These are phyloP conservation scores for Diutina scorzettiae DNA, from an alignment of 1,139 yeast species.

Conservation along the genomic window DNA sequence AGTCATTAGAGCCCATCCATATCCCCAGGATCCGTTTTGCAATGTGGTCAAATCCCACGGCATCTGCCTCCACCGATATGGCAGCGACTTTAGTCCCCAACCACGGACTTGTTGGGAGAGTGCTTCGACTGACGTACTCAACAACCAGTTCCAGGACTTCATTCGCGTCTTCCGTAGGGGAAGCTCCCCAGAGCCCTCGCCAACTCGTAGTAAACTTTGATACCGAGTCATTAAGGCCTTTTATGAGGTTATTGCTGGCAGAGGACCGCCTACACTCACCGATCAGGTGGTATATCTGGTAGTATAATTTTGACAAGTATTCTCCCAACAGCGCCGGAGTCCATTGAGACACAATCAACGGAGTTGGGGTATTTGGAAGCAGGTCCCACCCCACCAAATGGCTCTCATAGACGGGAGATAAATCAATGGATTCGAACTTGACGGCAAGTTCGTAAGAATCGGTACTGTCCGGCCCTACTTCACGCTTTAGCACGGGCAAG, in stretches of 20 bases:
- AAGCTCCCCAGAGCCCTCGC: constrained; percentile 2
- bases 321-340: not conserved
- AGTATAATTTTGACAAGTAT: not conserved
- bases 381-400: not conserved
- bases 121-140: not conserved
- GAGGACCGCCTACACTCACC: not conserved
- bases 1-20: not conserved
- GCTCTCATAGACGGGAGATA: not conserved
- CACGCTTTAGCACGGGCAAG: constrained; percentile 24
- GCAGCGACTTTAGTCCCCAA: not conserved
- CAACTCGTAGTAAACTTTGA: not conserved
- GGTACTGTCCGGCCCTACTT: not conserved
- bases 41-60: not conserved
- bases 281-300: not conserved
- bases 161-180: not conserved
- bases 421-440: not conserved
- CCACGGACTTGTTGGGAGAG: not conserved
- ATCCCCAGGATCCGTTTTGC: constrained; percentile 1
- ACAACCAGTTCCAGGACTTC: constrained; percentile 3
- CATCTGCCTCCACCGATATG: not conserved
- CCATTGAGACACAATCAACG: not conserved
- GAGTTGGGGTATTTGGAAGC: not conserved
- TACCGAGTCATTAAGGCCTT: not conserved
- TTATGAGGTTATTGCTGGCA: not conserved
- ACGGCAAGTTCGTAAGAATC: not conserved